phyloP scores from a whole-genome alignment of 768 basidiomycete species.

The Tulasnella calospora region DNA sequence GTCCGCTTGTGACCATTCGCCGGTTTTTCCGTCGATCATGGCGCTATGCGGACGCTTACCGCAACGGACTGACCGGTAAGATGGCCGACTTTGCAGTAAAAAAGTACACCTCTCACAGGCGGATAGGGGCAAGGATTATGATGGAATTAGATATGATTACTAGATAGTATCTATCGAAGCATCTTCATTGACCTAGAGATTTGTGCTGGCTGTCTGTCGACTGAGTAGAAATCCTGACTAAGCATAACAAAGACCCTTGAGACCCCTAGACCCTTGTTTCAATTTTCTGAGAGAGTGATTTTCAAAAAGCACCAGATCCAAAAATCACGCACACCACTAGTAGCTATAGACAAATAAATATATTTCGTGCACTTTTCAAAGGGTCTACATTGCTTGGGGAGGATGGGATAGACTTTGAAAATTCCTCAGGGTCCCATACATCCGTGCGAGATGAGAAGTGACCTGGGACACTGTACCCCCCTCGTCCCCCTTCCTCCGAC shows the following conservation, averaged over 20 bases:
- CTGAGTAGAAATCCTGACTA: not conserved
- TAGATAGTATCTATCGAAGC: not conserved
- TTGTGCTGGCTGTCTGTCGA: not conserved
- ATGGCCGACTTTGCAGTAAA: constrained; percentile 42
- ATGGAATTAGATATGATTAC: not conserved
- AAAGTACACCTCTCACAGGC: constrained; percentile 36
- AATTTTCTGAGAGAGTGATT: not conserved
- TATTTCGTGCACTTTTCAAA: not conserved
- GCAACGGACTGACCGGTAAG: constrained; percentile 37
- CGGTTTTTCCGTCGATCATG: constrained; percentile 40
- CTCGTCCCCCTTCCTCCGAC: not conserved
- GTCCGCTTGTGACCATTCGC: constrained; percentile 40
- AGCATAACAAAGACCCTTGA: not conserved
- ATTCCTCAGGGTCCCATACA: constrained; percentile 3
- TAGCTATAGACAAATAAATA: not conserved
- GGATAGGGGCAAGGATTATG: constrained; percentile 35
- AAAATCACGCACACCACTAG: not conserved
- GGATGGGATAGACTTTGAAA: not conserved
- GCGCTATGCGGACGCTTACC: constrained; percentile 40
- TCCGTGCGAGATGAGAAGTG: not conserved
- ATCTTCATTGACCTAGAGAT: not conserved
- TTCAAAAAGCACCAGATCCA: not conserved
- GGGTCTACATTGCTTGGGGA: constrained; percentile 19
- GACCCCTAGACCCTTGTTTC: not conserved
- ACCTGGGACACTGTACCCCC: not conserved